Base-by-base conservation (phyloP, 768 basidiomycete genomes). In the Leucocoprinus sp. region DNA sequence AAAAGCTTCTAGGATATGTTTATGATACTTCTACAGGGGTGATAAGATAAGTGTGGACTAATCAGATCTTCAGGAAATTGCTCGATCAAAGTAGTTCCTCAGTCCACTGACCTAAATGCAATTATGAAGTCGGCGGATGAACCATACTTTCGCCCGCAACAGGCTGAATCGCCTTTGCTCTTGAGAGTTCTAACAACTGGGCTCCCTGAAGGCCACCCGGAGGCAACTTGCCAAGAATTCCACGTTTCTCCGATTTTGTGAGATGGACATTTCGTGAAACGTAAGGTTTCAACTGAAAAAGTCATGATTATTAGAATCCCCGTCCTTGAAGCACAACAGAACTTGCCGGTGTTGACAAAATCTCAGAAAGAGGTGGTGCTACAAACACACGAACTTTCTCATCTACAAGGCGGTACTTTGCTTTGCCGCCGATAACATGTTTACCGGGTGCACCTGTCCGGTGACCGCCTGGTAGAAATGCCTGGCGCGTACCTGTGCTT, bases 401-500 rank as follows among this genome's bases (percentile, higher is more conserved):
- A 57, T 95, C 87, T 45, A 89, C 54, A 12, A 96, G 68, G 44
- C 83, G 71, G 63, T 92, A 93, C 60, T 91, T 88, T 33, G 83
- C 72, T 56, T 81, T 80, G 33, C 89, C 87, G 33, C 74, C 62
- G 15, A 88, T 66, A 40, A 90, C 80, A 62, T 91, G 87, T 60
- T 82, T 78, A 61, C 92, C 89, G 15, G 90, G 90, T 19, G 91
- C 86, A 49, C 90, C 91, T 0, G 90, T 93, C 36, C 91, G 78
- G 58, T 76, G 82, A 18, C 87, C 86, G 51, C 89, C 88, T 6
- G 89, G 88, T 22, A 92, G 78, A 48, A 69, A 73, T 0, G 92
- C 84, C 60, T 91, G 90, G 29, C 92, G 68, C 17, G 83, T 93
- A 28, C 91, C 90, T 92, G 54, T 8, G 8, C 19, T 28, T 37